Percentiles rank a stretch among this genome's conserved stretches.
phyloP scores from a whole-genome alignment of 1,139 yeast species.

The Yueomyces sp. region DNA sequence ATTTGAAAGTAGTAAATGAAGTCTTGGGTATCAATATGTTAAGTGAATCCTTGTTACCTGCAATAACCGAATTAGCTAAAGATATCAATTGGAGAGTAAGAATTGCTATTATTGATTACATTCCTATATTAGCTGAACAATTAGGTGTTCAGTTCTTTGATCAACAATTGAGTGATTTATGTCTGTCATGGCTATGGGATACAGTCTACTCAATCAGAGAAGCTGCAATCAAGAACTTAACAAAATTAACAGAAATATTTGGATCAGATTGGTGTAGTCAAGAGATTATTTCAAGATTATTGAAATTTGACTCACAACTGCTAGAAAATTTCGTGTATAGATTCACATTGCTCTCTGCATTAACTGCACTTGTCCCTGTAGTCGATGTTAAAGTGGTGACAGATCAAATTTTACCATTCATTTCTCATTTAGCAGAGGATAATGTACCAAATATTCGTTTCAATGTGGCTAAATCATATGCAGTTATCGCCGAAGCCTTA shows the following conservation, averaged over 20 bases:
- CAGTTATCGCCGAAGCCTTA: conserved; percentile 44
- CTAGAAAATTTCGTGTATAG: conserved; percentile 62
- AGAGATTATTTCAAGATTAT: conserved; percentile 68
- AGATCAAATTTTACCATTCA: conserved; percentile 64
- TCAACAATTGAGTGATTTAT: conserved; percentile 76
- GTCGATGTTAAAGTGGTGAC: conserved; percentile 45
- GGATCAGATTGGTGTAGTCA: conserved; percentile 90
- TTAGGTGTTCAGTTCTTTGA: conserved; percentile 89
- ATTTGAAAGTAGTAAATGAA: conserved; percentile 81
- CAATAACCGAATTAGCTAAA: conserved; percentile 90
- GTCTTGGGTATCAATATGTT: conserved; percentile 85
- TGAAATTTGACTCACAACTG: conserved; percentile 34
- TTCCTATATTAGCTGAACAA: conserved; percentile 92
- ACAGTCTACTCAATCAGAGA: conserved; percentile 92
- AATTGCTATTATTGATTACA: conserved; percentile 91
- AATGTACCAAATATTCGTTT: conserved; percentile 90
- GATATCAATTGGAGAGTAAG: conserved; percentile 98
- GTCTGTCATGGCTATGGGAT: conserved; percentile 98
- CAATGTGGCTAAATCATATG: conserved; percentile 81
- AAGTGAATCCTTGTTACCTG: conserved; percentile 83
- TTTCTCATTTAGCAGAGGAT: conserved; percentile 59
- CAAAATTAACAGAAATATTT: conserved; percentile 69
- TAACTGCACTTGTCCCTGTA: conserved; percentile 66
- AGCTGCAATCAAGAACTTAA: conserved; percentile 82
- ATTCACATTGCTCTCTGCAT: conserved; percentile 80